A percentile compares a stretch with the other conserved stretches of the same genome.
These are phyloP conservation scores for Wickerhamomyces rabaulensis DNA, from an alignment of 805 yeast species.

Conservation along the genomic window DNA sequence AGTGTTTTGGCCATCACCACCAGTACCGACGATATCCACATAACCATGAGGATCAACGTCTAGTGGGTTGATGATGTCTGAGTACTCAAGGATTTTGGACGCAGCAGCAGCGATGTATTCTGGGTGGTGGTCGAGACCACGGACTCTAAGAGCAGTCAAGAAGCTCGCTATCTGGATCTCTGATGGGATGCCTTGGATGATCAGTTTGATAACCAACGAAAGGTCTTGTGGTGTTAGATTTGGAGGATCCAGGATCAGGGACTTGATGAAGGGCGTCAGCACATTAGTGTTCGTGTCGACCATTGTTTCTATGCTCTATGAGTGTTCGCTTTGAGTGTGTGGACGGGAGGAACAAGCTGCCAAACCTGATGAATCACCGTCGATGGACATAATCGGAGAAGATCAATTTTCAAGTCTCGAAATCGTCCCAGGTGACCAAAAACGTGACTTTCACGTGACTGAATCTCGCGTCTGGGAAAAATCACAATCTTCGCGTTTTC, in stretches of 20 bases:
- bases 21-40: constrained; percentile 95
- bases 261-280: constrained; percentile 57
- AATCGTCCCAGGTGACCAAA: neutral
- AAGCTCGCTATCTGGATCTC: constrained; percentile 76
- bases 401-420: neutral
- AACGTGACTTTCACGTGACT: neutral
- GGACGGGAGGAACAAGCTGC: too few species aligned
- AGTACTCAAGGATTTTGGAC: constrained; percentile 59
- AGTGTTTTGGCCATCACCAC: constrained; percentile 97
- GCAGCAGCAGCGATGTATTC: constrained; percentile 86
- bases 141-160: constrained; percentile 67
- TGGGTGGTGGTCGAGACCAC: constrained; percentile 76
- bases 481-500: neutral
- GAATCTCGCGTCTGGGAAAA: neutral
- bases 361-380: neutral
- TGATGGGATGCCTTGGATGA: constrained; percentile 55
- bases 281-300: constrained; percentile 1
- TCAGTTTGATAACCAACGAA: constrained; percentile 51
- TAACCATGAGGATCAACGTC: constrained; percentile 46
- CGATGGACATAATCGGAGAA: neutral
- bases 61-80: constrained; percentile 45
- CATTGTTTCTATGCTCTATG: neutral
- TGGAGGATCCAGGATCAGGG: constrained; percentile 56
- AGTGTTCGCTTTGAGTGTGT: neutral
- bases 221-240: constrained; percentile 61